phyloP scores from a whole-genome alignment of 2,329 filamentous ascomycete species.

The Colletotrichum eleusines region DNA sequence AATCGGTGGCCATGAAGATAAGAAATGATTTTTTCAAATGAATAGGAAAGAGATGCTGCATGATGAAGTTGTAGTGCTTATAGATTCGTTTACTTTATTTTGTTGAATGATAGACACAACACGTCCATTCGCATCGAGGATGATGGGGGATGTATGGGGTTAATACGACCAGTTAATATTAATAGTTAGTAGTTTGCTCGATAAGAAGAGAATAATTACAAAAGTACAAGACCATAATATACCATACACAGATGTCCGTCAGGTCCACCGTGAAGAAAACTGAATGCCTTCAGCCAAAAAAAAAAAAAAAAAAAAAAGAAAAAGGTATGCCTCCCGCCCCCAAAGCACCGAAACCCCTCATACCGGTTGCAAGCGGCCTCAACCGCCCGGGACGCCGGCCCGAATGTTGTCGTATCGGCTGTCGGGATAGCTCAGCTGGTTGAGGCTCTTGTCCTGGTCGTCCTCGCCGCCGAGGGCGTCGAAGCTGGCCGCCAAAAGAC shows the following conservation, averaged over 20 bases:
- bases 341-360: too few species aligned
- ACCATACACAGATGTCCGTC: background rate
- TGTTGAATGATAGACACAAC: background rate
- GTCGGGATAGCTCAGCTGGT: conserved; percentile 66
- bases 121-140: background rate
- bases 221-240: too few species aligned
- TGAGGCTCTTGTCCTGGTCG: conserved; percentile 61
- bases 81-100: background rate
- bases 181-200: background rate
- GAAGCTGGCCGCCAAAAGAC: conserved; percentile 65
- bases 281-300: background rate
- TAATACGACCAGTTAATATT: background rate
- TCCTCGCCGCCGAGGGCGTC: conserved; percentile 44
- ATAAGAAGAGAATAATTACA: background rate
- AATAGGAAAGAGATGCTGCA: too few species aligned
- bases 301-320: too few species aligned
- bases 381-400: conserved; percentile 7
- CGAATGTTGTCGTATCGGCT: conserved; percentile 70
- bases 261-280: too few species aligned
- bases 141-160: background rate
- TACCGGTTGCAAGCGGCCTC: background rate
- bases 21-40: too few species aligned
- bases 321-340: background rate
- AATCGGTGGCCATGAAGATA: too few species aligned
- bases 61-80: background rate